Conservation (phyloP, 192 early-diverging fungal species). For the Coemansia sp. region DNA sequence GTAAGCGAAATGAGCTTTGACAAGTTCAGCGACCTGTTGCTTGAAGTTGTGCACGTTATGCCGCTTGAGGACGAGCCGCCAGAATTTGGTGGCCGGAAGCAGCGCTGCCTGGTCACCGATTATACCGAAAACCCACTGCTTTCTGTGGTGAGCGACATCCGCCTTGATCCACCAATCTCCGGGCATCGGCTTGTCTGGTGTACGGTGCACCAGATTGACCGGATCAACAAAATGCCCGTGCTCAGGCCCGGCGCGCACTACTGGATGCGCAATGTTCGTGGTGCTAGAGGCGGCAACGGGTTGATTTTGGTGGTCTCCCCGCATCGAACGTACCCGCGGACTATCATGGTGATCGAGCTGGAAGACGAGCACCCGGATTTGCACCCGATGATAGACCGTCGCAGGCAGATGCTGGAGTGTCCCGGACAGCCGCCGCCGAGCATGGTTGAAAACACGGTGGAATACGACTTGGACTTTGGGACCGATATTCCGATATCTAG, state of each 20-base stretch:
- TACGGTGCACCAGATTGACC: conserved; percentile 5
- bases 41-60: conserved; percentile 9
- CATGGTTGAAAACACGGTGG: background rate
- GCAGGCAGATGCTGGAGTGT: background rate
- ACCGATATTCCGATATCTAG: background rate
- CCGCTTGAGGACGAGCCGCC: background rate
- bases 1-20: background rate
- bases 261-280: conserved; percentile 11
- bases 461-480: background rate
- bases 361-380: conserved; percentile 4
- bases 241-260: background rate
- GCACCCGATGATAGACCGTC: background rate
- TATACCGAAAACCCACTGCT: conserved; percentile 14
- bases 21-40: conserved; percentile 11
- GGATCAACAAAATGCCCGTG: conserved; percentile 11
- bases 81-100: background rate
- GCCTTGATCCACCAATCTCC: background rate
- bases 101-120: conserved; percentile 17
- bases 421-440: background rate
- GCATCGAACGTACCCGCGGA: conserved; percentile 5
- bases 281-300: background rate
- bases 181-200: conserved; percentile 8
- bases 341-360: conserved; percentile 5
- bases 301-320: background rate
- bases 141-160: background rate